phyloP scores from a whole-genome alignment of 768 basidiomycete species.

The Imleria badia region DNA sequence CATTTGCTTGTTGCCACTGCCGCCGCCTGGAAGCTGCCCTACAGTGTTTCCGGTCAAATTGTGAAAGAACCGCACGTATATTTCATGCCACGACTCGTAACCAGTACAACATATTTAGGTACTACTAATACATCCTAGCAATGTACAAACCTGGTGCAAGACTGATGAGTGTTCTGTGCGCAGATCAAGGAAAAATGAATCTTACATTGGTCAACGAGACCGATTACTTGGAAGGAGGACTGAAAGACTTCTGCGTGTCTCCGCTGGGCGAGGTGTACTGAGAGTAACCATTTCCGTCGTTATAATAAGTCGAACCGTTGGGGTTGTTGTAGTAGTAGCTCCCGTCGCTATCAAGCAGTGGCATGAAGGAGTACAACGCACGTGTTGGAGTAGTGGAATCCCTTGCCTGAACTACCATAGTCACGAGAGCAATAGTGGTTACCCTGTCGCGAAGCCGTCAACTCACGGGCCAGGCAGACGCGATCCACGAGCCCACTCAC shows the following conservation, averaged over 20 bases:
- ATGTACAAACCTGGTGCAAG: background rate
- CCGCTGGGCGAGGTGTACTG: constrained; percentile 52
- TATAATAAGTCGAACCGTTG: constrained; percentile 60
- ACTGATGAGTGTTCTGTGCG: background rate
- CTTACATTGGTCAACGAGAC: background rate
- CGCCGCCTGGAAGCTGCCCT: too few species aligned
- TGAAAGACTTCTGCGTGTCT: constrained; percentile 26
- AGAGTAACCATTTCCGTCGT: constrained; percentile 46
- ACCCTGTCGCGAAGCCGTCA: constrained; percentile 39
- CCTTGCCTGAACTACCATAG: constrained; percentile 39
- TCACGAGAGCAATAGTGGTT: constrained; percentile 62
- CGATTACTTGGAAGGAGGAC: constrained; percentile 26
- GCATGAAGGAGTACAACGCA: constrained; percentile 25
- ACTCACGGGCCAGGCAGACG: background rate
- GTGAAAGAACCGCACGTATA: background rate
- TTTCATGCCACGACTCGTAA: background rate
- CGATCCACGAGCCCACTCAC: constrained; percentile 28
- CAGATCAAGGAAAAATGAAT: background rate
- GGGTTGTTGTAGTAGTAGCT: constrained; percentile 66
- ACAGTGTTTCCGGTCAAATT: too few species aligned
- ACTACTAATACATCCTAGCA: background rate
- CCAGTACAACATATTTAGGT: background rate
- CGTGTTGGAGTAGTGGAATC: constrained; percentile 66
- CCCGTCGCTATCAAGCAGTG: constrained; percentile 39
- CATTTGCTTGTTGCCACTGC: too few species aligned